These are phyloP conservation scores for Cyberlindnera maclurae DNA, from an alignment of 805 yeast genomes.

Conservation along the genomic window DNA sequence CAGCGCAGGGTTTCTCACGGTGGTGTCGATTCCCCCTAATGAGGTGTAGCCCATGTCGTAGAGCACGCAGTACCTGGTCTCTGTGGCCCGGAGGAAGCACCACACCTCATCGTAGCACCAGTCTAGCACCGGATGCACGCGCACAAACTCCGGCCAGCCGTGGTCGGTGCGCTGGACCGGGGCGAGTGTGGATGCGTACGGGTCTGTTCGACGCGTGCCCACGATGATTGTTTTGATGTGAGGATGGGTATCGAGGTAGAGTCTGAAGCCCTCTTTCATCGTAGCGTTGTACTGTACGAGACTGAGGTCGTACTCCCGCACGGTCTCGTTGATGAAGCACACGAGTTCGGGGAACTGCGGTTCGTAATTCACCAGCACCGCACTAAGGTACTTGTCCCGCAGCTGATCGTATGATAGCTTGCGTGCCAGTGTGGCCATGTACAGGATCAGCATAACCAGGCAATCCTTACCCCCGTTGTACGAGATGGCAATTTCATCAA, in stretches of 20 bases:
- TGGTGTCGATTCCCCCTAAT: constrained; percentile 70
- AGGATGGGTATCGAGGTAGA: constrained; percentile 47
- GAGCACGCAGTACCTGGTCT: constrained; percentile 63
- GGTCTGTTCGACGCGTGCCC: constrained; percentile 86
- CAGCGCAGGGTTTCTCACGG: constrained; percentile 65
- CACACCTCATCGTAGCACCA: constrained; percentile 85
- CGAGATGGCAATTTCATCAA: constrained; percentile 60
- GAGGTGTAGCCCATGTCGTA: constrained; percentile 88
- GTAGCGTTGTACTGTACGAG: constrained; percentile 30
- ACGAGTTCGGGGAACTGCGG: constrained; percentile 66
- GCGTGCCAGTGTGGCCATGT: constrained; percentile 48
- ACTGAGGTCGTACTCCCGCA: constrained; percentile 46
- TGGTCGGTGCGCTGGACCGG: constrained; percentile 74
- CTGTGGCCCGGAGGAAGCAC: constrained; percentile 60
- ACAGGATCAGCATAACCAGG: constrained; percentile 73
- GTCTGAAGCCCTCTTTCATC: constrained; percentile 62
- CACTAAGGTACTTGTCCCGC: constrained; percentile 30
- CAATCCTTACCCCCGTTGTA: constrained; percentile 98
- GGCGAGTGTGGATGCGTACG: constrained; percentile 56
- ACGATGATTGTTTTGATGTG: constrained; percentile 69
- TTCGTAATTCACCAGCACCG: constrained; percentile 73
- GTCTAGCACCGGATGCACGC: constrained; percentile 83
- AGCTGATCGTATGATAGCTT: constrained; percentile 13
- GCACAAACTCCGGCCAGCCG: constrained; percentile 82
- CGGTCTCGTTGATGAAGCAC: constrained; percentile 53